Conservation (phyloP, 2,329 filamentous ascomycete species). For the Aspergillus costaricaensis region DNA sequence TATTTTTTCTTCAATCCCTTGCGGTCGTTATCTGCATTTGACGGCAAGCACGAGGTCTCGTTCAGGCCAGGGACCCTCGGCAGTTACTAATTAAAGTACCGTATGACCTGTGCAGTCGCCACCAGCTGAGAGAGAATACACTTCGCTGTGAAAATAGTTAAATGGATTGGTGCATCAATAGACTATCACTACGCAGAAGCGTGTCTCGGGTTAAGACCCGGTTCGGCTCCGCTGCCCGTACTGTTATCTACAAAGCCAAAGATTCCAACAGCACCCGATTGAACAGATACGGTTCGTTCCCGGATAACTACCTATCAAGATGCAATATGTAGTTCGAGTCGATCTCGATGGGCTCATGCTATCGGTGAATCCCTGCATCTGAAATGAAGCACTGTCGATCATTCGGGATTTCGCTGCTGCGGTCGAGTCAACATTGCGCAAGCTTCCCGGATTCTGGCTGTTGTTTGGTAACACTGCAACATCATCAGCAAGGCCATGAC, state of each 20-base stretch:
- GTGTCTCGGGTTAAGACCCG: neutral
- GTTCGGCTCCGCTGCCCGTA: neutral
- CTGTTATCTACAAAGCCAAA: neutral
- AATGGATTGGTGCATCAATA: too few species aligned
- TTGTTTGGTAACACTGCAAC: neutral
- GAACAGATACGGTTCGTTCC: neutral
- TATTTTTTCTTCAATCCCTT: neutral
- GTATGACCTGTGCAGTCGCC: neutral
- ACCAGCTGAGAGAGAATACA: neutral
- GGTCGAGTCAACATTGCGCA: neutral
- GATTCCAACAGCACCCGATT: neutral
- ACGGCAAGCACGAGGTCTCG: neutral
- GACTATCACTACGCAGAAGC: neutral
- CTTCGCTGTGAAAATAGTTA: too few species aligned
- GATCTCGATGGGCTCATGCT: neutral
- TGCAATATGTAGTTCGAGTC: neutral
- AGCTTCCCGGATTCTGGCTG: neutral
- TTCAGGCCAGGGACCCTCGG: neutral
- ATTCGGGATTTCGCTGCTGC: neutral
- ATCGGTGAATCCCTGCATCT: too few species aligned
- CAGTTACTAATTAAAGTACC: neutral
- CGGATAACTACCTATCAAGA: too few species aligned
- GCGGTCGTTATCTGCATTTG: neutral
- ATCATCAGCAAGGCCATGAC: neutral
- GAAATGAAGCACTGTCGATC: neutral